Conservation (phyloP, 139 green algal genomes). For the Tetradesmus lagerheimii region DNA sequence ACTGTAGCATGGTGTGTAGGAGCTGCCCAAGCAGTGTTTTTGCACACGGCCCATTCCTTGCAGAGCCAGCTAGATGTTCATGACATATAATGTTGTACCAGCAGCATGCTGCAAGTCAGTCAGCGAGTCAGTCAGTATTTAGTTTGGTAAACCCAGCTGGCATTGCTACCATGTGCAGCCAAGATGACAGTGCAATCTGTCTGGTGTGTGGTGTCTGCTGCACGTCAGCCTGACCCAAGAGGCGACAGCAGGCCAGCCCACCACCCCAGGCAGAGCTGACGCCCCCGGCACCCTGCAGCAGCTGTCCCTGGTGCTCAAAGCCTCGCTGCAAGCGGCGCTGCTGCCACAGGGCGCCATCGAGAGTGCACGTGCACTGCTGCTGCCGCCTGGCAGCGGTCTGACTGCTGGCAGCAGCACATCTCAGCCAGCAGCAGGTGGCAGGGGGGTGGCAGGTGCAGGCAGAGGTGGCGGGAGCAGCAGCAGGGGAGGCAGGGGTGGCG, state of each 20-base stretch:
- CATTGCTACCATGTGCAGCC: too few relatives aligned
- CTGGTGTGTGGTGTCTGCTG: not conserved
- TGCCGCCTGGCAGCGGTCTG: not conserved
- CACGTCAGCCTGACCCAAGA: not conserved
- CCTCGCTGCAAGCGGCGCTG: slow-evolving; percentile 3
- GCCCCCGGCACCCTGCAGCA: not conserved
- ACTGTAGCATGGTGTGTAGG: too few relatives aligned
- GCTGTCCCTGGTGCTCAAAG: slow-evolving; percentile 1
- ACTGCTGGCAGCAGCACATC: not conserved
- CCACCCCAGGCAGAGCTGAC: not conserved
- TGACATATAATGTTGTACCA: too few relatives aligned
- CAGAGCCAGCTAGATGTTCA: too few relatives aligned
- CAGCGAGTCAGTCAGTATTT: too few relatives aligned
- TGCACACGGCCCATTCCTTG: too few relatives aligned
- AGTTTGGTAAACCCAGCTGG: too few relatives aligned
- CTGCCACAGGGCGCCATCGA: not conserved
- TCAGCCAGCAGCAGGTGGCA: not conserved
- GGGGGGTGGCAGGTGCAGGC: too few relatives aligned
- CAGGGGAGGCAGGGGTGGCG: not conserved
- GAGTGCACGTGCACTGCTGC: not conserved
- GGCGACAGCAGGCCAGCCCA: not conserved
- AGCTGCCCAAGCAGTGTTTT: too few relatives aligned
- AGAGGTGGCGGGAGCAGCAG: not conserved
- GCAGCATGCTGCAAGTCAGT: too few relatives aligned
- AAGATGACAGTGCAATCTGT: too few relatives aligned